Conservation (phyloP, 768 basidiomycete genomes). For the Suillus occidentalis region DNA sequence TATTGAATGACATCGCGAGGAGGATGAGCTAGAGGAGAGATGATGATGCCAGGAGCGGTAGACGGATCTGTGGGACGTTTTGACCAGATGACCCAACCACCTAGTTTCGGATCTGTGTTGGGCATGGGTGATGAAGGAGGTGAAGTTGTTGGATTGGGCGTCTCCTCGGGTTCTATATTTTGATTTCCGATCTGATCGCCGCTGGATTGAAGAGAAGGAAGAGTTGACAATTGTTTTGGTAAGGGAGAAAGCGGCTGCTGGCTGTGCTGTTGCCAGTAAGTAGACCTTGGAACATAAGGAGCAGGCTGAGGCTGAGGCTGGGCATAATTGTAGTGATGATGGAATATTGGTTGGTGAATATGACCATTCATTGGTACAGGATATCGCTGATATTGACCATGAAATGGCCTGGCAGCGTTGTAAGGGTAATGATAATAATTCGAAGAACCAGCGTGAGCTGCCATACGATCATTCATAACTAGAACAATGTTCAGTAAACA, state of each 20-base stretch:
- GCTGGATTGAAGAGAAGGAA: constrained; percentile 25
- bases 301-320: constrained; percentile 29
- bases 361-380: constrained; percentile 42
- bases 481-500: background rate
- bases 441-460: constrained; percentile 12
- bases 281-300: constrained; percentile 25
- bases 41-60: constrained; percentile 67
- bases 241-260: constrained; percentile 54
- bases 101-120: constrained; percentile 9
- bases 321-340: constrained; percentile 36
- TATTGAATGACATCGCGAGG: constrained; percentile 56
- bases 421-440: constrained; percentile 20
- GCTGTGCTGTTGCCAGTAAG: constrained; percentile 21
- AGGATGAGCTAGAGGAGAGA: constrained; percentile 63
- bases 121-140: constrained; percentile 1
- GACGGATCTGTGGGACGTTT: constrained; percentile 66
- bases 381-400: constrained; percentile 37
- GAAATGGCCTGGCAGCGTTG: constrained; percentile 11
- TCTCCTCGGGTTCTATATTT: constrained; percentile 11
- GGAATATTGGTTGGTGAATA: constrained; percentile 36
- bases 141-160: constrained; percentile 20
- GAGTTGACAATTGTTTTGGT: constrained; percentile 64
- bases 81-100: constrained; percentile 68
- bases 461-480: background rate
- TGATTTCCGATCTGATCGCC: constrained; percentile 5